These are phyloP conservation scores for Xylariomycetidae sp. DNA, from an alignment of 2,329 filamentous ascomycete genomes.

Conservation along the genomic window DNA sequence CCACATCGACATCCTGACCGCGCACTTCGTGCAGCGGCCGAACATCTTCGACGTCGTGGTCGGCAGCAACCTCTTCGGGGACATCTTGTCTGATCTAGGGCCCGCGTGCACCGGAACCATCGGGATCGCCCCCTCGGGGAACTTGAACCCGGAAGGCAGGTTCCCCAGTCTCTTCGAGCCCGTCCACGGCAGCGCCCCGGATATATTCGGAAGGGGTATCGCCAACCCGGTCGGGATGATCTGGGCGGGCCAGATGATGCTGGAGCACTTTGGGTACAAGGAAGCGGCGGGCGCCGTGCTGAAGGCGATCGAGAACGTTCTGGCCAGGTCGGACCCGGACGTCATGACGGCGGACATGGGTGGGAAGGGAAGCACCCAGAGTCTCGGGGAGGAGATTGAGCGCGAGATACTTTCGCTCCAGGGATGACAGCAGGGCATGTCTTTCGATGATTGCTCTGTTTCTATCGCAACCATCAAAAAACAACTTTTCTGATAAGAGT, in stretches of 20 bases:
- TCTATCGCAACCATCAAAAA: too few relatives aligned
- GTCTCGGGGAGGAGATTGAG: conserved; percentile 50
- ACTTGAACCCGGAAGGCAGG: conserved; percentile 55
- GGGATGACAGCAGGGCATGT: too few relatives aligned
- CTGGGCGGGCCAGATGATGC: conserved; percentile 67
- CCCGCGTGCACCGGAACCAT: conserved; percentile 62
- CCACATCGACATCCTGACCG: conserved; percentile 61
- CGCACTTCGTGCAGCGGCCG: conserved; percentile 55
- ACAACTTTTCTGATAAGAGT: too few relatives aligned
- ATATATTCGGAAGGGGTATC: conserved; percentile 59
- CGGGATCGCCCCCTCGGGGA: conserved; percentile 61
- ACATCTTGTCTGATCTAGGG: conserved; percentile 61
- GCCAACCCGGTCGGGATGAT: conserved; percentile 63
- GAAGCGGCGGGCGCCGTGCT: conserved; percentile 45
- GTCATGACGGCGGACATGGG: conserved; percentile 57
- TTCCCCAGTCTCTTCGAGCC: conserved; percentile 62
- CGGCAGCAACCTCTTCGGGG: conserved; percentile 55
- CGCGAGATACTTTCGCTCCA: conserved; percentile 25
- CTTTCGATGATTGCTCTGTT: too few relatives aligned
- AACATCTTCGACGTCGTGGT: conserved; percentile 56
- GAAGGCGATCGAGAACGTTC: conserved; percentile 22
- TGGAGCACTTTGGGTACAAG: conserved; percentile 57
- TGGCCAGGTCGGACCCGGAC: conserved; percentile 39
- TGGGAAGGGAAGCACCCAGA: conserved; percentile 50
- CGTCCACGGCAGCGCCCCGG: conserved; percentile 59